Evolutionary conservation across 2,329 filamentous ascomycete genomes (phyloP).

Genomic region (Corinectria fuckeliana): DNA sequence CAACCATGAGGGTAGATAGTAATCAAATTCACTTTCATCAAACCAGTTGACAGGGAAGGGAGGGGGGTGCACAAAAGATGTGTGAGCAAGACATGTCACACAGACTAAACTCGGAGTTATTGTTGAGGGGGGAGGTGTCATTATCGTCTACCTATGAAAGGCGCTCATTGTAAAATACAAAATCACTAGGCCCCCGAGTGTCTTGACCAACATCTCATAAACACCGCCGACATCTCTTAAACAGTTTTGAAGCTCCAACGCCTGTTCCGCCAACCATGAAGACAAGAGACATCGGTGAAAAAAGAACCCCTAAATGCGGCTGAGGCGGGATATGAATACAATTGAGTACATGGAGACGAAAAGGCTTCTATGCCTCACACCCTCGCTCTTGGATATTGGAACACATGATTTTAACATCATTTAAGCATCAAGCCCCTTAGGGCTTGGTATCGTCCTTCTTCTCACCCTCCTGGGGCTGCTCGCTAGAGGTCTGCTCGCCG

Average conservation of each 20-base stretch:
- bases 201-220: constrained; percentile 55
- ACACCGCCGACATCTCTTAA: constrained; percentile 50
- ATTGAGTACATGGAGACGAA: constrained; percentile 50
- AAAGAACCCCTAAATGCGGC: constrained; percentile 41
- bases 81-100: no score
- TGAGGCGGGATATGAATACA: constrained; percentile 60
- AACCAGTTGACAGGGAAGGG: no score
- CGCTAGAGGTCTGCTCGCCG: constrained; percentile 42
- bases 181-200: constrained; percentile 48
- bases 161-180: constrained; percentile 54
- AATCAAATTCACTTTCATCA: no score
- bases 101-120: background rate
- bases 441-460: constrained; percentile 79
- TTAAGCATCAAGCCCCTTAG: constrained; percentile 49
- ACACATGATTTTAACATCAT: constrained; percentile 38
- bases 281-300: constrained; percentile 55
- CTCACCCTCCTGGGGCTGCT: constrained; percentile 68
- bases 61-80: no score
- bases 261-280: constrained; percentile 54
- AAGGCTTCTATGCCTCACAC: constrained; percentile 45
- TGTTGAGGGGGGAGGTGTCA: constrained; percentile 63
- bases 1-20: no score
- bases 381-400: constrained; percentile 43
- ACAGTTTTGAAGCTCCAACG: constrained; percentile 60
- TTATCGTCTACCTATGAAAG: constrained; percentile 56